Conservation (phyloP, 176 grass and related monocot species). For the Rhynchospora pubera region DNA sequence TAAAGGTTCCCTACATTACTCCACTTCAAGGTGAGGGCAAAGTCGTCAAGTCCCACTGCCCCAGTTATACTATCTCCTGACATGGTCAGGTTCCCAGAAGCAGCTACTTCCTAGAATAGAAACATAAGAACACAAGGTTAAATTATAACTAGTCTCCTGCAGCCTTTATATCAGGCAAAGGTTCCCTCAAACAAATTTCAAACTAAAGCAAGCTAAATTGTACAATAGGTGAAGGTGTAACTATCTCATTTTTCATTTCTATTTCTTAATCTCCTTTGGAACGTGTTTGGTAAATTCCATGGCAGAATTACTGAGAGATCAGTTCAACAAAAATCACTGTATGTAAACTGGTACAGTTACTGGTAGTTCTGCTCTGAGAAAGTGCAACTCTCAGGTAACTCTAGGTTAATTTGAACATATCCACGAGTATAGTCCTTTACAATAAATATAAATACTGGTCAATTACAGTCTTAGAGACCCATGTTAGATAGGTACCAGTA, state of each 20-base stretch:
- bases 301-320: neutral
- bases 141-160: neutral
- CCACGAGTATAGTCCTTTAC: neutral
- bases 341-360: neutral
- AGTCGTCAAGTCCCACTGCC: conserved; percentile 53
- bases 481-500: neutral
- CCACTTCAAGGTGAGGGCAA: conserved; percentile 82
- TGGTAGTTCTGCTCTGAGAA: neutral
- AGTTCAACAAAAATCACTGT: neutral
- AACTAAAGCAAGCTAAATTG: neutral
- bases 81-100: conserved; percentile 52
- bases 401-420: neutral
- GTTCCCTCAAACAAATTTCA: neutral
- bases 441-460: neutral
- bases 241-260: neutral
- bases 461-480: neutral
- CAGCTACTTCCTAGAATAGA: conserved; percentile 47
- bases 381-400: neutral
- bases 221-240: neutral
- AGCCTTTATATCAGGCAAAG: neutral
- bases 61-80: conserved; percentile 67
- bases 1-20: conserved; percentile 75
- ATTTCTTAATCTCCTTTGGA: neutral
- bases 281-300: neutral
- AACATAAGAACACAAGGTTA: conserved; percentile 15